phyloP scores from a whole-genome alignment of 2,329 filamentous ascomycete genomes.

The Aureobasidium sp. region DNA sequence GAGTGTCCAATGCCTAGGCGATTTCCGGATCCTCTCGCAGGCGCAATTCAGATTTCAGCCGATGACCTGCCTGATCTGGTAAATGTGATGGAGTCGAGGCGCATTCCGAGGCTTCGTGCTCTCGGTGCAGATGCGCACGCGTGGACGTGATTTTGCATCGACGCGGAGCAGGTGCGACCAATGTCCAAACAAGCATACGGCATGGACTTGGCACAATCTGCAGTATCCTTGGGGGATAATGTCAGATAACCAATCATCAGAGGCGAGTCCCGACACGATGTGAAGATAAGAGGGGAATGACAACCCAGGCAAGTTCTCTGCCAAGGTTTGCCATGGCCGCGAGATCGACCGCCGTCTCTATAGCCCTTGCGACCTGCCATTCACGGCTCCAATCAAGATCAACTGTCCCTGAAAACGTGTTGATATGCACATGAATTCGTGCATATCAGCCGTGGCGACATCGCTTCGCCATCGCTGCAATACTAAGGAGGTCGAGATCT shows the following conservation, averaged over 20 bases:
- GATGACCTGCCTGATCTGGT: too few relatives aligned
- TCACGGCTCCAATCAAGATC: not conserved
- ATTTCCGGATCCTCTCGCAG: too few relatives aligned
- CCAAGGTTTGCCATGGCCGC: not conserved
- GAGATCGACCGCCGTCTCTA: not conserved
- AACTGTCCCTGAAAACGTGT: conserved; percentile 6
- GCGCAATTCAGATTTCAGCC: too few relatives aligned
- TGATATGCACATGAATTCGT: not conserved
- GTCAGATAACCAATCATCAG: not conserved
- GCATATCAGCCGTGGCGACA: not conserved
- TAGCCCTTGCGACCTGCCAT: not conserved
- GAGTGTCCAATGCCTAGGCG: too few relatives aligned
- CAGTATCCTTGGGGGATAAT: not conserved
- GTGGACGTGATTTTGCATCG: not conserved
- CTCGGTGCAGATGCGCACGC: not conserved
- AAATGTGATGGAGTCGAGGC: too few relatives aligned
- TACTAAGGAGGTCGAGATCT: not conserved
- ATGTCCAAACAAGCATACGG: not conserved
- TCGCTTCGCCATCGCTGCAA: not conserved
- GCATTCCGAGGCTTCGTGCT: not conserved
- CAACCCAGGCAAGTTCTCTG: not conserved
- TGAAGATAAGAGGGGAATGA: not conserved
- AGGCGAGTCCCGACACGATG: conserved; percentile 11
- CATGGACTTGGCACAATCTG: not conserved
- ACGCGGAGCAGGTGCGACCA: not conserved